Conservation (phyloP, 2,329 filamentous ascomycete species). For the Amauroascus verrucosus region DNA sequence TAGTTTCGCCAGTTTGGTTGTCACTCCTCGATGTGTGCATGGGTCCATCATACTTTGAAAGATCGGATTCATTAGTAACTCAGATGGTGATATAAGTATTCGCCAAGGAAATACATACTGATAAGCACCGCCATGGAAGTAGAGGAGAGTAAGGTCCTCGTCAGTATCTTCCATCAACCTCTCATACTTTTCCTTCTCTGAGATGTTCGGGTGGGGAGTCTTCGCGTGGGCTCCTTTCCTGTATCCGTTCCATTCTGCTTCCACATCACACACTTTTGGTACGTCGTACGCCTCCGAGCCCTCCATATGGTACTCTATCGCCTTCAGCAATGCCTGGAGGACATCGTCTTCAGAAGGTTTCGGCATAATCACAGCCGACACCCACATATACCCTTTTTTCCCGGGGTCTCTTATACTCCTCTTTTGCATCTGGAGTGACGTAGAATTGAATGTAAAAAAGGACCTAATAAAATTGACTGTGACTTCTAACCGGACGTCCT, state of each 20-base stretch:
- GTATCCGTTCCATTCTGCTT: constrained; percentile 40
- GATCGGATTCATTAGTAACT: neutral
- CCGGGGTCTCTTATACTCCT: constrained; percentile 53
- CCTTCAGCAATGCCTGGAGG: constrained; percentile 29
- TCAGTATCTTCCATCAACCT: constrained; percentile 31
- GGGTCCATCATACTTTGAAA: constrained; percentile 35
- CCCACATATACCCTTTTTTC: constrained; percentile 72
- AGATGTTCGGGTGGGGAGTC: constrained; percentile 31
- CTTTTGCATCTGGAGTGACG: constrained; percentile 54
- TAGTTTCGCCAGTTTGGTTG: constrained; percentile 33
- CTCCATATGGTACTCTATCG: constrained; percentile 32
- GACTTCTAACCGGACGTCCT: constrained; percentile 67
- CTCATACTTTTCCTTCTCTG: constrained; percentile 36
- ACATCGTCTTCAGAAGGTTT: constrained; percentile 45
- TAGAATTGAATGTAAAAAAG: constrained; percentile 43
- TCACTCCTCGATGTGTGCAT: constrained; percentile 32
- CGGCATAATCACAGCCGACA: constrained; percentile 58
- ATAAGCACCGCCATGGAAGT: constrained; percentile 40
- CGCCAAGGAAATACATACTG: constrained; percentile 29
- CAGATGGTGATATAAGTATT: neutral
- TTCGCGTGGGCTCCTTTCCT: constrained; percentile 31
- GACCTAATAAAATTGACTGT: constrained; percentile 62
- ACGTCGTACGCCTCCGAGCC: constrained; percentile 32
- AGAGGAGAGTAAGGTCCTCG: constrained; percentile 36
- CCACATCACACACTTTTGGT: constrained; percentile 29